Evolutionary conservation across 768 basidiomycete species (phyloP).

Genomic region (Mycena kentingensis): DNA sequence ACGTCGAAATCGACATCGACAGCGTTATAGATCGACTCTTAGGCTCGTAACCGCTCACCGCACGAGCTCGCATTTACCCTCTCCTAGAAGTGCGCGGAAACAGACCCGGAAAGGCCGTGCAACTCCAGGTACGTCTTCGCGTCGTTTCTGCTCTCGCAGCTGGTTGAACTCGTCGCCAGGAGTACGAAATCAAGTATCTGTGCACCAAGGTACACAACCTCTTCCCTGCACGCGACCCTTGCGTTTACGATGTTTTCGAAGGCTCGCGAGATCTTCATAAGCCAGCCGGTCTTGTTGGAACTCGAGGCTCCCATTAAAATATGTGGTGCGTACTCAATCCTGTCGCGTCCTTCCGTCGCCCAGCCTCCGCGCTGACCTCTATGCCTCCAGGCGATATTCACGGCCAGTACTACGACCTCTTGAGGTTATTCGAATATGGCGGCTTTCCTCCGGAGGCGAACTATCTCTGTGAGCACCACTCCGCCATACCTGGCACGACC

Average conservation of each 20-base stretch:
- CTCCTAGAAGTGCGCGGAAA: constrained; percentile 84
- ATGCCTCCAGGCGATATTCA: constrained; percentile 85
- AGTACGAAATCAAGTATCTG: constrained; percentile 99
- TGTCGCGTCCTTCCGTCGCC: constrained; percentile 6
- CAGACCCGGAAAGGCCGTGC: constrained; percentile 97
- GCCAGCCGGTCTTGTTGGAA: constrained; percentile 96
- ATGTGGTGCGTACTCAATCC: constrained; percentile 86
- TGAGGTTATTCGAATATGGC: constrained; percentile 97
- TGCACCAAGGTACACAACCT: no score
- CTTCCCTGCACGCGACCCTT: no score
- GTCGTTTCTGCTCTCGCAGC: no score
- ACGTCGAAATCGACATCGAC: not conserved
- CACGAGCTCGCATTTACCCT: not conserved
- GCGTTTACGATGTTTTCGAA: no score
- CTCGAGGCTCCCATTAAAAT: constrained; percentile 99
- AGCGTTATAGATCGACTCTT: not conserved
- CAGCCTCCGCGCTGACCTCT: constrained; percentile 4
- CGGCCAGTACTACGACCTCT: constrained; percentile 98
- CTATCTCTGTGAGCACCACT: constrained; percentile 66
- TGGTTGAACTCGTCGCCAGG: no score
- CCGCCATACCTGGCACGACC: no score
- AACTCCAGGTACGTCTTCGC: no score
- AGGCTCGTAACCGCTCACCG: not conserved
- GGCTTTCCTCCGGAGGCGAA: constrained; percentile 99
- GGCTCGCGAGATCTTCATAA: constrained; percentile 98